Evolutionary conservation across 2,329 filamentous ascomycete genomes (phyloP).

Genomic region (Beauveria caledonica): DNA sequence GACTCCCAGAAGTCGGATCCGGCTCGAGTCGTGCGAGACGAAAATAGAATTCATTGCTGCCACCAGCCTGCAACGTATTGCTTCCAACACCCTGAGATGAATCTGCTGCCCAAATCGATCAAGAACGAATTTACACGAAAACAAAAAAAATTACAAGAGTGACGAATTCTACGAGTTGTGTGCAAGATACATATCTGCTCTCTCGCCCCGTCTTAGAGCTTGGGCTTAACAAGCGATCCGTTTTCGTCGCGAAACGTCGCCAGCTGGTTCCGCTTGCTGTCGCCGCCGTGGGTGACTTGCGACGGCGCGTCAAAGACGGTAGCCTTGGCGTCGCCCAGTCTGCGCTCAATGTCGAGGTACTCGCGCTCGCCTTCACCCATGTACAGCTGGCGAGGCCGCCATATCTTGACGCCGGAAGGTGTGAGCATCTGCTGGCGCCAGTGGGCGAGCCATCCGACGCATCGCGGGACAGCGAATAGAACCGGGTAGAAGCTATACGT

Average conservation of each 20-base stretch:
- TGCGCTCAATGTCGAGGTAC: conserved; percentile 31
- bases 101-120: not conserved
- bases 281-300: conserved; percentile 31
- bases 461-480: conserved; percentile 41
- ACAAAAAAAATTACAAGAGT: not conserved
- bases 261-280: conserved; percentile 33
- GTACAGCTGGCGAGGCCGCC: conserved; percentile 41
- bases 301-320: conserved; percentile 28
- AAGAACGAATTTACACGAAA: not conserved
- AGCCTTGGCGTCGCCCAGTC: conserved; percentile 24
- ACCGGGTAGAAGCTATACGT: conserved; percentile 37
- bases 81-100: no score
- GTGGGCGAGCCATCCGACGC: conserved; percentile 43
- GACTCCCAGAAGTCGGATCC: no score
- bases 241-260: conserved; percentile 32
- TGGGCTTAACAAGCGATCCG: conserved; percentile 22
- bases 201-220: conserved; percentile 12
- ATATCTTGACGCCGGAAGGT: conserved; percentile 40
- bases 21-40: no score
- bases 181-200: no score
- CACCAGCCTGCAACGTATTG: no score
- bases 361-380: conserved; percentile 35
- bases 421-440: conserved; percentile 44
- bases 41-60: no score
- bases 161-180: not conserved